A percentile compares a stretch with the other conserved stretches of the same genome.
Evolutionary conservation across 176 grass and related monocot species (phyloP).

Genomic region (sorghum (Sorghum bicolor)): Sorghum_bicolor_NCBIv3 NC_012871.2:10518501-10519000

Average conservation of each 20-base stretch:
- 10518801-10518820: neutral
- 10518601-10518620: conserved; percentile 11
- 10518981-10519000: too few relatives aligned
- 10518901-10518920: too few relatives aligned
- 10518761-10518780: neutral
- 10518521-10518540: neutral
- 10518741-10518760: neutral
- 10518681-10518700: neutral
- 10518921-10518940: too few relatives aligned
- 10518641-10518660: neutral
- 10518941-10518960: too few relatives aligned
- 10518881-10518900: too few relatives aligned
- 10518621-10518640: conserved; percentile 8
- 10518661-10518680: neutral
- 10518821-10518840: neutral
- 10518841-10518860: too few relatives aligned
- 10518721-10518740: neutral
- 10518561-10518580: neutral
- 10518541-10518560: neutral
- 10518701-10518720: neutral
- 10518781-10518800: neutral
- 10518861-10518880: too few relatives aligned
- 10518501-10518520: neutral
- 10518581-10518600: conserved; percentile 15
- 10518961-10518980: too few relatives aligned